Base-by-base conservation (phyloP, 2,329 filamentous ascomycete species). In the Drechslera avenae region DNA sequence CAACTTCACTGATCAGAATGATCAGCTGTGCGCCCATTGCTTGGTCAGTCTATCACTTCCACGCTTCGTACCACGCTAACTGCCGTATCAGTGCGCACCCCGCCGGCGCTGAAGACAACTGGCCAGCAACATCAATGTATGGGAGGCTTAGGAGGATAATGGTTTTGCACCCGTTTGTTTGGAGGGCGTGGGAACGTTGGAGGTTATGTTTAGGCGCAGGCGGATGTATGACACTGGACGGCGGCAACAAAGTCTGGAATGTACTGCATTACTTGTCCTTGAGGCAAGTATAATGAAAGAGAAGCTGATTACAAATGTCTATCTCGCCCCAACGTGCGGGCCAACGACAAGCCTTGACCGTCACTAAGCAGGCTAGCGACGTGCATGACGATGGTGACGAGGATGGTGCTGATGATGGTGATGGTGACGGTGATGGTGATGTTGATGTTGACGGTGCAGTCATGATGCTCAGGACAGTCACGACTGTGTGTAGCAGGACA, bases 1-100 rank as follows among this genome's bases (percentile, higher is more conserved):
- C 49, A 55, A 52, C 34, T 53, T 54, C 39, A 56, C 65, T 12
- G 54, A 60, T 44, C 50, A 49, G 14, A 57, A 60, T 49, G 62
- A 49, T 43, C 46, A 46, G 31, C 28, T 60, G 36, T 66, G 63
- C 52, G 52, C 58, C 28, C 57, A 62, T 49, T 66, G 63, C 49
- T 54, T 57, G 56, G 63, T 66, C 42, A 57, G 60, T 59, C 45
- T 46, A 50, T 41, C 47, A 46, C 34, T 54, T 33, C 46, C 52
- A 49, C 54, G 47, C 40, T 53, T 48, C 46, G 26, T 28, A 54
- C 26, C 31, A 31, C 54, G 47, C 62, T 66, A 62, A 66, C 31
- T 19, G 50, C 23, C 35, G 35, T 42, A 53, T 32, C 51, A 66
- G 63, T 64, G 63, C 50, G 63, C 57, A 37, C 61, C 60, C 47